Evolutionary conservation across 257 asterid species (phyloP).

Genomic region (Gardenia jasminoides): DNA sequence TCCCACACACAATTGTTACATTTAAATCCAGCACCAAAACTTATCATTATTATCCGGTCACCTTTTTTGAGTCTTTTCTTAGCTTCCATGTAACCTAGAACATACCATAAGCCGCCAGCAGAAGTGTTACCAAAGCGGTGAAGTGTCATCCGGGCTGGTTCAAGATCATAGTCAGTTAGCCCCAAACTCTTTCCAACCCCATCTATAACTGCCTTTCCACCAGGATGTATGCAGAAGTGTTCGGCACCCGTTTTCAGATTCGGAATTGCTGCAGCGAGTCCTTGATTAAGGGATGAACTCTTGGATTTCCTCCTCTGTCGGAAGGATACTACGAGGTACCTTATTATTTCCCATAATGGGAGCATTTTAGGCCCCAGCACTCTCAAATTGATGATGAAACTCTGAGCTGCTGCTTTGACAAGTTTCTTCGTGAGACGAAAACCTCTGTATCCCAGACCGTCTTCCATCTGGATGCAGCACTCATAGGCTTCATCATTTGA

Average conservation of each 20-base stretch:
- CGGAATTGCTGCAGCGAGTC: conserved; percentile 1
- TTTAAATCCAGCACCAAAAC: conserved; percentile 60
- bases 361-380: conserved; percentile 30
- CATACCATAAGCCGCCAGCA: conserved; percentile 62
- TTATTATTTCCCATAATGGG: conserved; percentile 27
- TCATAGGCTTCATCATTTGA: conserved; percentile 33
- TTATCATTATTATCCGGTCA: conserved; percentile 47
- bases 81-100: conserved; percentile 65
- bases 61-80: conserved; percentile 58
- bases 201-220: conserved; percentile 65
- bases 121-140: conserved; percentile 64
- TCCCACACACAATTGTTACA: conserved; percentile 60
- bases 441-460: conserved; percentile 25
- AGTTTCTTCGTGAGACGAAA: conserved; percentile 32
- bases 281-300: not conserved
- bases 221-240: conserved; percentile 67
- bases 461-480: conserved; percentile 39
- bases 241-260: conserved; percentile 46
- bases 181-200: conserved; percentile 42
- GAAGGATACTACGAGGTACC: not conserved
- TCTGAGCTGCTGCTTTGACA: conserved; percentile 22
- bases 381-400: conserved; percentile 20
- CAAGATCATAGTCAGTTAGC: conserved; percentile 46
- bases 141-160: conserved; percentile 60
- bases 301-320: not conserved